Conservation (phyloP, 148 eudicot species). For the Chenopodium quinoa region DNA sequence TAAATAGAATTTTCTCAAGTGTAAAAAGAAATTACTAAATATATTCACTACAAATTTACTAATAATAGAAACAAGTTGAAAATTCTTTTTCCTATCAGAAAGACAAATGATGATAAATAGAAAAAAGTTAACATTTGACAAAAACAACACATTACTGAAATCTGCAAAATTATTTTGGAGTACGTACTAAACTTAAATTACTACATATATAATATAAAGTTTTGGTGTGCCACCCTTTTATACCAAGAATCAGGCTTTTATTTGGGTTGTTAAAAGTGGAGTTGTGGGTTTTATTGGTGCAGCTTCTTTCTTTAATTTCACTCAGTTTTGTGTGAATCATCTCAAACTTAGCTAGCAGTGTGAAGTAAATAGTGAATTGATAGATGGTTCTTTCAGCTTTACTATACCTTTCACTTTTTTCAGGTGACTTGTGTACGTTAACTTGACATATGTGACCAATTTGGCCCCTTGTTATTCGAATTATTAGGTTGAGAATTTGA, state of each 20-base stretch:
- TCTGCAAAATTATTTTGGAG: not conserved
- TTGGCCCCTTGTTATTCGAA: not conserved
- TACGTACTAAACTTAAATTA: not conserved
- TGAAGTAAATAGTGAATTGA: constrained; percentile 62
- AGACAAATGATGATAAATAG: constrained; percentile 13
- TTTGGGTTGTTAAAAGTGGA: constrained; percentile 11
- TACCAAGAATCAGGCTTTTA: constrained; percentile 7
- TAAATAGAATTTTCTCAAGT: constrained; percentile 17
- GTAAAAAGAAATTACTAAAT: constrained; percentile 14
- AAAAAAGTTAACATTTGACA: constrained; percentile 17
- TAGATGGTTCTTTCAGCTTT: constrained; percentile 49
- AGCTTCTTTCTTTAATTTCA: not conserved
- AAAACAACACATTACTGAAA: constrained; percentile 23
- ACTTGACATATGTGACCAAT: not conserved
- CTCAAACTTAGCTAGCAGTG: constrained; percentile 11
- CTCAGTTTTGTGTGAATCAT: not conserved
- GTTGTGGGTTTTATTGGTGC: constrained; percentile 25
- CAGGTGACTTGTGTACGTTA: not conserved
- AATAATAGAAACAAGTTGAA: constrained; percentile 7
- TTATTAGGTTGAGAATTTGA: too few relatives aligned
- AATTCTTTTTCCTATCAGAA: constrained; percentile 23
- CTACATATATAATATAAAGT: not conserved
- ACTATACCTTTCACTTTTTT: constrained; percentile 6
- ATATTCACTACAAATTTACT: not conserved
- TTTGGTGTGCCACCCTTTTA: not conserved